phyloP scores from a whole-genome alignment of 2,329 filamentous ascomycete genomes.

The Fusarium anguioides region DNA sequence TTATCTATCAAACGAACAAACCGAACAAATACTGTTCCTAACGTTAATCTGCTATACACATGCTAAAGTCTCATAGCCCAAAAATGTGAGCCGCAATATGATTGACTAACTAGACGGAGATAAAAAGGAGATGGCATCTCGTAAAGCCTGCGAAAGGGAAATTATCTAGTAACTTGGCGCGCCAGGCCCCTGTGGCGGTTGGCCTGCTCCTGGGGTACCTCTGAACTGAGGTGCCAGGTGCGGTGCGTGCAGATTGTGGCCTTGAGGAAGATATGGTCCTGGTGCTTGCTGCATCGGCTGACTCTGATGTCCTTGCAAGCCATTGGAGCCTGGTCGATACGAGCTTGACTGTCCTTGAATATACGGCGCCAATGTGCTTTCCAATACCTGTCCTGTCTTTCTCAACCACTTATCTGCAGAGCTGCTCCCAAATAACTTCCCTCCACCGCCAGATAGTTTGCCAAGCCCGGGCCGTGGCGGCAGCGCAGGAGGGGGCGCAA shows the following conservation, averaged over 20 bases:
- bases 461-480: conserved; percentile 34
- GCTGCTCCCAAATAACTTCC: conserved; percentile 49
- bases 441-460: conserved; percentile 30
- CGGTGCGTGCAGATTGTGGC: conserved; percentile 32
- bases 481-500: conserved; percentile 42
- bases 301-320: conserved; percentile 26
- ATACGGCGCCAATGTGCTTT: conserved; percentile 49
- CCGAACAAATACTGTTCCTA: neutral
- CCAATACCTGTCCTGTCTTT: conserved; percentile 51
- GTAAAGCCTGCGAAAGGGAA: neutral
- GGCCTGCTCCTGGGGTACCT: conserved; percentile 19
- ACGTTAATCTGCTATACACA: no score
- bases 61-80: no score
- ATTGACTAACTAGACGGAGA: neutral
- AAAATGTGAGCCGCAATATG: neutral
- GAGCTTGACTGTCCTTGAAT: conserved; percentile 38
- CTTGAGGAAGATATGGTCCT: conserved; percentile 20
- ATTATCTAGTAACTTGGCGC: conserved; percentile 1
- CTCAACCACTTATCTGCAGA: conserved; percentile 51
- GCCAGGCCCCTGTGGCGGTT: conserved; percentile 18
- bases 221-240: conserved; percentile 41
- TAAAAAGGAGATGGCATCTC: neutral
- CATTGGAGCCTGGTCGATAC: conserved; percentile 25
- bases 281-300: conserved; percentile 9
- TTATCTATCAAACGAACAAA: neutral